Evolutionary conservation across 2,329 filamentous ascomycete species (phyloP), one percentile per base, ranked within the genome.

Genomic region (Dactylellina leptospora): DNA sequence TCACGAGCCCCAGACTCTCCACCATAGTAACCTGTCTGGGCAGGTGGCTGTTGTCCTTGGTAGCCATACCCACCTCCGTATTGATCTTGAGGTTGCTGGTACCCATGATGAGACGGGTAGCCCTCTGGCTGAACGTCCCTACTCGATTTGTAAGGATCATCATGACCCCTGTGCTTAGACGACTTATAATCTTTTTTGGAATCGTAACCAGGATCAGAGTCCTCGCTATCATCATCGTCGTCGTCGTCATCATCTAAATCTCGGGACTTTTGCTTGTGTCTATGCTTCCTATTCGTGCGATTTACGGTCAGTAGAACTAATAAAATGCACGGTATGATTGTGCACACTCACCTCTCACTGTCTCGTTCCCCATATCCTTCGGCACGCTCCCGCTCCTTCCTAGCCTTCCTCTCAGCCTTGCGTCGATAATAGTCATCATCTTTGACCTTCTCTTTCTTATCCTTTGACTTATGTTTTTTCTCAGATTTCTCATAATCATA

Each of bases 391-490:
- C 66, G 66, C 22, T 62, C 66, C 27, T 70, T 69, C 22, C 59
- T 51, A 10, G 62, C 64, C 33, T 40, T 62, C 20, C 58, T 44
- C 47, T 74, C 64, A 1, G 50, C 73, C 16, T 74, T 72, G 20
- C 69, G 63, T 25, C 63, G 51, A 30, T 73, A 73, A 27, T 74
- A 74, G 3, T 66, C 74, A 3, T 68, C 62, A 25, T 72, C 74
- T 30, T 74, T 56, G 9, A 70, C 59, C 47, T 69, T 72, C 16
- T 74, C 63, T 30, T 74, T 75, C 48, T 68, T 66, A 16, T 75
- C 60, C 18, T 69, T 74, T 10, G 61, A 64, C 36, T 66, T 59
- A 56, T 75, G 40, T 20, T 75, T 76, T 42, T 69, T 74, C 36
- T 62, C 55, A 36, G 62, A 64, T 18, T 73, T 58, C 6, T 61